phyloP scores from a whole-genome alignment of 805 yeast species.

The Lipomyces kockii region DNA sequence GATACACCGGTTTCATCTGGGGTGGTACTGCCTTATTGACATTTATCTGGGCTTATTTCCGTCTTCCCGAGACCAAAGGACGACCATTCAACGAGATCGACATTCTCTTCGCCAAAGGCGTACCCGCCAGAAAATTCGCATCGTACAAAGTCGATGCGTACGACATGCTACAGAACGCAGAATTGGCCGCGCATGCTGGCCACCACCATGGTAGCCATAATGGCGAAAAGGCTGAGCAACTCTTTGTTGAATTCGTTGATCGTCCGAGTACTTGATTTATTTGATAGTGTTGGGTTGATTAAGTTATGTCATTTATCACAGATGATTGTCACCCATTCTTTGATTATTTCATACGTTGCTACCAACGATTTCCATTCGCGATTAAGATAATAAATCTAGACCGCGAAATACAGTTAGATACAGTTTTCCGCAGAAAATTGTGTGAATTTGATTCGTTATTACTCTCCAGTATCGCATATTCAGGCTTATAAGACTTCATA shows the following conservation, averaged over 20 bases:
- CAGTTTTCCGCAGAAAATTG: too few species aligned
- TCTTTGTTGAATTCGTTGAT: not conserved
- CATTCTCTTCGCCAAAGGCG: slow-evolving; percentile 51
- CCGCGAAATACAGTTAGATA: too few species aligned
- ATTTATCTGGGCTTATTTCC: slow-evolving; percentile 55
- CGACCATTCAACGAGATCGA: slow-evolving; percentile 67
- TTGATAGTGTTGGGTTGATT: too few species aligned
- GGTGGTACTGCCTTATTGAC: slow-evolving; percentile 47
- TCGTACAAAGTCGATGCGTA: slow-evolving; percentile 34
- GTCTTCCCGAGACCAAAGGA: slow-evolving; percentile 63
- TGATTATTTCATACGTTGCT: too few species aligned
- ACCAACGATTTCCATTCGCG: too few species aligned
- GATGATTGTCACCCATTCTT: not conserved
- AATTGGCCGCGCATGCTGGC: not conserved
- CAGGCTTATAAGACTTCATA: too few species aligned
- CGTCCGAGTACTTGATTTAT: not conserved
- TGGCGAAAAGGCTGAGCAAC: not conserved
- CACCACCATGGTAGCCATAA: not conserved
- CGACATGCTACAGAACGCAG: slow-evolving; percentile 3
- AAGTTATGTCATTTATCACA: not conserved
- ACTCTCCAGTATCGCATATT: too few species aligned
- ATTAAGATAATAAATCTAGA: too few species aligned
- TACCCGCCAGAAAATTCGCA: slow-evolving; percentile 42
- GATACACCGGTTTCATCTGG: slow-evolving; percentile 55
- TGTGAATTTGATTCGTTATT: too few species aligned